A percentile compares a stretch with the other conserved stretches of the same genome.
Evolutionary conservation across 345 rosid genomes (phyloP).

Genomic region (Ailanthus altissimus): DNA sequence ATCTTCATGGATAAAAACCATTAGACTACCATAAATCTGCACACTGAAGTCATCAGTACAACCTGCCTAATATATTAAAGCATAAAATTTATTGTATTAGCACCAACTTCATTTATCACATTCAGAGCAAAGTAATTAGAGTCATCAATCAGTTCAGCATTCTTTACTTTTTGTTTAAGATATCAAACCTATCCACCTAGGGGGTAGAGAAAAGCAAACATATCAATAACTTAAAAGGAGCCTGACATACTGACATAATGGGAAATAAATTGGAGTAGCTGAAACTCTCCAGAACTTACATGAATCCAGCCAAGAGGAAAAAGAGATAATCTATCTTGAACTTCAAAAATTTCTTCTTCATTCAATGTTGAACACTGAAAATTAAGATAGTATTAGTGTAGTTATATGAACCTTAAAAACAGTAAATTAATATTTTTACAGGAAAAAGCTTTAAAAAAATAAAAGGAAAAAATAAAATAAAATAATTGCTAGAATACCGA

Average conservation of each 20-base stretch:
- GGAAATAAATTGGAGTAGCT: background rate
- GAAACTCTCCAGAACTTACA: slow-evolving; percentile 47
- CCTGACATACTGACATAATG: background rate
- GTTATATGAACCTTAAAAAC: background rate
- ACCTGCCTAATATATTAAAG: background rate
- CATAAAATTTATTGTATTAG: background rate
- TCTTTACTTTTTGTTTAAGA: background rate
- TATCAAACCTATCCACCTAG: background rate
- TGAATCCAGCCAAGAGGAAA: slow-evolving; percentile 97
- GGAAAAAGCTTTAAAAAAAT: background rate
- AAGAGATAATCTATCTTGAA: slow-evolving; percentile 81
- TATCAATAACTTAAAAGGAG: background rate
- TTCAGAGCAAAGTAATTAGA: background rate
- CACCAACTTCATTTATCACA: background rate
- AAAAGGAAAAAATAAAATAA: background rate
- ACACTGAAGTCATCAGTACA: background rate
- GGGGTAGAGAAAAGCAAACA: background rate
- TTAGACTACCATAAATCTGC: background rate
- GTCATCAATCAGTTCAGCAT: background rate
- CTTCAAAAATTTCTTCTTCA: slow-evolving; percentile 95
- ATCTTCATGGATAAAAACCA: background rate
- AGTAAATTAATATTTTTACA: background rate
- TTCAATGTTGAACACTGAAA: slow-evolving; percentile 83
- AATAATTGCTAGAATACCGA: slow-evolving; percentile 47
- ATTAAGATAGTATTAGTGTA: background rate